phyloP scores from a whole-genome alignment of 306 rosid species.

The Carpinus fangiana region DNA sequence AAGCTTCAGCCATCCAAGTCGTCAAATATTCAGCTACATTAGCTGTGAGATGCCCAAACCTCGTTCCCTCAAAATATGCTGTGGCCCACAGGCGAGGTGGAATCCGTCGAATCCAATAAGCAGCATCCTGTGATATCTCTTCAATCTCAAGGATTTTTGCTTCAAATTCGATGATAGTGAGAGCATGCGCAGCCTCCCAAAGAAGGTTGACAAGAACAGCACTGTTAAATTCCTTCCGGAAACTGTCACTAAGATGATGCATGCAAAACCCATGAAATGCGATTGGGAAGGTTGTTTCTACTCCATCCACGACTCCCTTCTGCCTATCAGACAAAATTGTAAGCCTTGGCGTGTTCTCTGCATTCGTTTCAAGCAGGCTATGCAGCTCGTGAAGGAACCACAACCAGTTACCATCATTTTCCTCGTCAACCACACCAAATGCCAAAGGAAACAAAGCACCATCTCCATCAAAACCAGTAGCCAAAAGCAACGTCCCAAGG shows the following conservation, averaged over 20 bases:
- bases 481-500: slow-evolving; percentile 56
- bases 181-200: slow-evolving; percentile 57
- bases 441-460: slow-evolving; percentile 54
- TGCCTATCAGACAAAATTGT: slow-evolving; percentile 55
- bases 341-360: slow-evolving; percentile 55
- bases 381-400: slow-evolving; percentile 59
- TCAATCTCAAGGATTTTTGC: slow-evolving; percentile 45
- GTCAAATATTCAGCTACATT: slow-evolving; percentile 44
- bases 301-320: slow-evolving; percentile 52
- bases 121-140: slow-evolving; percentile 50
- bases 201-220: slow-evolving; percentile 40
- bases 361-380: slow-evolving; percentile 46
- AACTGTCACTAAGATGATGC: slow-evolving; percentile 50
- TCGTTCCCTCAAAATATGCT: slow-evolving; percentile 51
- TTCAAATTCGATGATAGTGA: slow-evolving; percentile 41
- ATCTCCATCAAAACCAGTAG: slow-evolving; percentile 59
- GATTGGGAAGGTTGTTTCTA: slow-evolving; percentile 47
- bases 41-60: slow-evolving; percentile 55
- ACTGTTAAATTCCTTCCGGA: slow-evolving; percentile 49
- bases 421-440: slow-evolving; percentile 57
- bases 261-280: slow-evolving; percentile 61
- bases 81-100: slow-evolving; percentile 55
- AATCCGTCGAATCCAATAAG: slow-evolving; percentile 50
- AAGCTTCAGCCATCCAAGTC: slow-evolving; percentile 49
- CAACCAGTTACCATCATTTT: slow-evolving; percentile 57